Evolutionary conservation across 805 yeast species (phyloP).

Genomic region (Starmerella asiatica): DNA sequence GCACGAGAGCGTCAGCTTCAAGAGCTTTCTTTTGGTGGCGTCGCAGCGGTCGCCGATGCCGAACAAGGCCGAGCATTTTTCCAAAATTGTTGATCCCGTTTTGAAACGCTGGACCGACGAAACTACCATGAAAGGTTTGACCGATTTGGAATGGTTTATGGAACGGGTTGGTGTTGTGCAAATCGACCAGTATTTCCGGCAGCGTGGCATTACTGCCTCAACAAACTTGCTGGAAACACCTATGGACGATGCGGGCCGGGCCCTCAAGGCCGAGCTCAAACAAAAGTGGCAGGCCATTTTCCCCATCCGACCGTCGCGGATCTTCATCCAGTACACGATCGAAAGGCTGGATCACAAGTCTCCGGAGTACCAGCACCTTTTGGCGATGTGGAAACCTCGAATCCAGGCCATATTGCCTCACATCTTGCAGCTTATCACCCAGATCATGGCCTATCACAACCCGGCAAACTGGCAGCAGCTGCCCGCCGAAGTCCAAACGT

Average conservation of each 20-base stretch:
- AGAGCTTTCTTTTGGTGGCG: slow-evolving; percentile 79
- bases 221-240: slow-evolving; percentile 63
- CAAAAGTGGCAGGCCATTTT: slow-evolving; percentile 89
- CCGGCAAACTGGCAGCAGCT: slow-evolving; percentile 81
- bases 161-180: slow-evolving; percentile 88
- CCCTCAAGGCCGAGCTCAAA: slow-evolving; percentile 60
- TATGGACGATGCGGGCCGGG: slow-evolving; percentile 82
- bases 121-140: slow-evolving; percentile 73
- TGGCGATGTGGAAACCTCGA: slow-evolving; percentile 83
- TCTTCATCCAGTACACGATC: slow-evolving; percentile 87
- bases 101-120: slow-evolving; percentile 86
- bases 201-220: slow-evolving; percentile 62
- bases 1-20: slow-evolving; percentile 88
- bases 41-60: slow-evolving; percentile 57
- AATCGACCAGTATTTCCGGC: slow-evolving; percentile 80
- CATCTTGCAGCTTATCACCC: slow-evolving; percentile 71
- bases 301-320: slow-evolving; percentile 90
- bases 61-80: slow-evolving; percentile 63
- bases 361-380: slow-evolving; percentile 53
- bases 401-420: slow-evolving; percentile 85
- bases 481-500: slow-evolving; percentile 80
- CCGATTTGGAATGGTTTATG: slow-evolving; percentile 95
- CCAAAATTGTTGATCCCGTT: slow-evolving; percentile 86
- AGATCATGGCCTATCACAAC: slow-evolving; percentile 87
- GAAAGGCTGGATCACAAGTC: slow-evolving; percentile 76